A percentile compares a stretch with the other conserved stretches of the same genome.
These are phyloP conservation scores for Beverwykella pulmonaria DNA, from an alignment of 495 filamentous ascomycete genomes.

Conservation along the genomic window DNA sequence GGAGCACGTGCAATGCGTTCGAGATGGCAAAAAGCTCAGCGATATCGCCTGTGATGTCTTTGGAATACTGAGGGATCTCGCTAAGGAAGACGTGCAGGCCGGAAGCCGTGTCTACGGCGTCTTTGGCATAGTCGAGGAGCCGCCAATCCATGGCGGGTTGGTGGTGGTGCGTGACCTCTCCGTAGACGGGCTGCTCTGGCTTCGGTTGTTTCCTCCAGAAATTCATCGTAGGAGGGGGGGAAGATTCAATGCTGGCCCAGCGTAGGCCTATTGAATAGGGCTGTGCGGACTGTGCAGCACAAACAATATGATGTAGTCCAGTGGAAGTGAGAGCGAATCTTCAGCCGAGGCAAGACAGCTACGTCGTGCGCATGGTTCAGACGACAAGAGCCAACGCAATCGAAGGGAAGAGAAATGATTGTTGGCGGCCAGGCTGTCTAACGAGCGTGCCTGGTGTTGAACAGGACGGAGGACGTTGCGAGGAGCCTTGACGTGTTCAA, in stretches of 20 bases:
- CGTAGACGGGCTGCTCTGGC: neutral
- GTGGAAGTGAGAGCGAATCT: conserved; percentile 19
- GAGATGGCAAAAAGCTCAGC: conserved; percentile 59
- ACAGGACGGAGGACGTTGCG: conserved; percentile 13
- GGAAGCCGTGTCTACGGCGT: conserved; percentile 57
- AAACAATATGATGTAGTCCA: neutral
- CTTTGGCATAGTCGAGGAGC: conserved; percentile 54
- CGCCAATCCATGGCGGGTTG: conserved; percentile 47
- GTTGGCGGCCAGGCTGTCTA: conserved; percentile 23
- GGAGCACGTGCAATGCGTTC: conserved; percentile 53
- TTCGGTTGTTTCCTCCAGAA: neutral
- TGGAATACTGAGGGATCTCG: conserved; percentile 55
- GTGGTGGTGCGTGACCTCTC: neutral
- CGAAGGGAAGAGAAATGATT: neutral
- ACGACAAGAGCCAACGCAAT: neutral
- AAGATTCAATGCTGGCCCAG: neutral
- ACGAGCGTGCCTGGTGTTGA: conserved; percentile 23
- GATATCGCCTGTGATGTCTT: conserved; percentile 59
- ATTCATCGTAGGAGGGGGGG: neutral
- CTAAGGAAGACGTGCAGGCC: conserved; percentile 56
- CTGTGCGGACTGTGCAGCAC: neutral
- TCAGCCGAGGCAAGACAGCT: conserved; percentile 14
- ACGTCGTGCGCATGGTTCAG: conserved; percentile 22
- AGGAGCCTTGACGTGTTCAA: conserved; percentile 37
- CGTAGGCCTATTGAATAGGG: neutral